Conservation (phyloP, 306 rosid species). For the Acacia acuminata region DNA sequence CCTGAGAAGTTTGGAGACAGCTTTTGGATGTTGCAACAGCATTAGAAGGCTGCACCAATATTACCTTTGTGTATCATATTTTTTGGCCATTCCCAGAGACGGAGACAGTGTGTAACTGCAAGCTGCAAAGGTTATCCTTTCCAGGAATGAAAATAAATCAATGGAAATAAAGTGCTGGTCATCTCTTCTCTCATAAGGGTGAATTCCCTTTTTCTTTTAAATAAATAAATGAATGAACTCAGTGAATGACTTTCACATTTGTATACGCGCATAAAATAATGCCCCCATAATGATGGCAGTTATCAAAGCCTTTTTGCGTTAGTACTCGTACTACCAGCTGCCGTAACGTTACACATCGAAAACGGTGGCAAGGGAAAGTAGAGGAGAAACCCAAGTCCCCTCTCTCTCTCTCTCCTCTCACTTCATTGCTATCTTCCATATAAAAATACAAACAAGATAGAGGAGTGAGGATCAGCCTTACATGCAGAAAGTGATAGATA, state of each 20-base stretch:
- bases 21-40: not conserved
- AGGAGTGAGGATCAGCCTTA: conserved; percentile 25
- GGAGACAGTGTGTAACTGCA: conserved; percentile 8
- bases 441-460: conserved; percentile 15
- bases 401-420: not conserved
- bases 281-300: not conserved
- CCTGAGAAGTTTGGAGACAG: not conserved
- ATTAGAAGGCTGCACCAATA: not conserved
- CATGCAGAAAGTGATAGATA: conserved; percentile 58
- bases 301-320: not conserved
- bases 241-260: not conserved
- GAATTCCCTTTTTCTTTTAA: not conserved
- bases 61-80: not conserved
- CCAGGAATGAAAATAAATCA: not conserved
- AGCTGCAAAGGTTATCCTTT: not conserved
- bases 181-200: not conserved
- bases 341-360: not conserved
- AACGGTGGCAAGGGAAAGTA: conserved; percentile 5
- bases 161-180: not conserved
- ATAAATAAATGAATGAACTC: not conserved
- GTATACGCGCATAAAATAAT: not conserved
- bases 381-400: not conserved
- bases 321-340: not conserved
- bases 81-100: conserved; percentile 11
- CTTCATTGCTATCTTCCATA: not conserved